Conservation (phyloP, 495 filamentous ascomycete species). For the Tetracladium setigerum region DNA sequence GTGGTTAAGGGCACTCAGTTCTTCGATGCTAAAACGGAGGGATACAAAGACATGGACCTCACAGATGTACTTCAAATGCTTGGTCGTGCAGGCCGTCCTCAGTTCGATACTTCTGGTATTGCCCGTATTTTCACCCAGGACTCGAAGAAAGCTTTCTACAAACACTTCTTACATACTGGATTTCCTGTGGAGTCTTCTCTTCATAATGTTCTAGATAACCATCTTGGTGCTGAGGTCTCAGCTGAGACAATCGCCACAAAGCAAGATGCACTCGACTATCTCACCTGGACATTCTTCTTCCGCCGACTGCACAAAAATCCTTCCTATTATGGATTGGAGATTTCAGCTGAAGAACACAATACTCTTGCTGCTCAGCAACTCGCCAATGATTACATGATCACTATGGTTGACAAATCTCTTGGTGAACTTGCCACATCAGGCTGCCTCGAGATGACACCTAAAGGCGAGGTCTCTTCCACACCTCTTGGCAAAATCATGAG, state of each 20-base stretch:
- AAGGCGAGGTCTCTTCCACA: slow-evolving; percentile 82
- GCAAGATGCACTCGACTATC: slow-evolving; percentile 94
- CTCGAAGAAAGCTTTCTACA: slow-evolving; percentile 98
- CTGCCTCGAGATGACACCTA: slow-evolving; percentile 74
- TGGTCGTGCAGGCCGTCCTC: slow-evolving; percentile 87
- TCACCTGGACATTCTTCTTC: slow-evolving; percentile 99
- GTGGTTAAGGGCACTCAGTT: slow-evolving; percentile 98
- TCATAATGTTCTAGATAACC: slow-evolving; percentile 95
- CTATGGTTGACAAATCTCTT: slow-evolving; percentile 81
- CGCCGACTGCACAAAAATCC: slow-evolving; percentile 95
- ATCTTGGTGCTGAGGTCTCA: slow-evolving; percentile 91
- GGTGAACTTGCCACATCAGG: slow-evolving; percentile 71
- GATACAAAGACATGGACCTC: slow-evolving; percentile 97
- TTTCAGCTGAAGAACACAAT: slow-evolving; percentile 89
- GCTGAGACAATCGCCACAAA: slow-evolving; percentile 87
- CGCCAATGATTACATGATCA: slow-evolving; percentile 88
- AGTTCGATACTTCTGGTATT: slow-evolving; percentile 93
- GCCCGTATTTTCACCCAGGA: slow-evolving; percentile 97
- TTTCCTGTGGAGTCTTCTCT: slow-evolving; percentile 96
- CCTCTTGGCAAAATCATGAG: slow-evolving; percentile 95
- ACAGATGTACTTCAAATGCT: slow-evolving; percentile 99
- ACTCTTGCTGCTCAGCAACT: slow-evolving; percentile 73
- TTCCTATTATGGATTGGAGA: slow-evolving; percentile 94
- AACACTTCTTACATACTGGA: slow-evolving; percentile 96
- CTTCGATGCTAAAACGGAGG: slow-evolving; percentile 96